Evolutionary conservation across 495 filamentous ascomycete genomes (phyloP).

Genomic region (Neurospora sp.): DNA sequence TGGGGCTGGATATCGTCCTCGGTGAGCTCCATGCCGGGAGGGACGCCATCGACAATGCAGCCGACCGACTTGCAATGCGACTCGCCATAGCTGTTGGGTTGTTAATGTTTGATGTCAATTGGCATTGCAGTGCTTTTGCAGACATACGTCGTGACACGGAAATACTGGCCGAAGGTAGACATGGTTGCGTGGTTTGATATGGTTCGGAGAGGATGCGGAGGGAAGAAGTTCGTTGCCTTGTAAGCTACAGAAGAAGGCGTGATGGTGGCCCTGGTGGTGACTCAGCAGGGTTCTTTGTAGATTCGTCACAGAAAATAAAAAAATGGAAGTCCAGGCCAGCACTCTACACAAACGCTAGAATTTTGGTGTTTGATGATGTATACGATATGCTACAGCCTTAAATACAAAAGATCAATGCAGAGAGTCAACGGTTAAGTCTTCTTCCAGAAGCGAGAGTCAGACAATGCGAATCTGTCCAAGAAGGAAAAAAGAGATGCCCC

Average conservation of each 20-base stretch:
- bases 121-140: background rate
- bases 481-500: conserved; percentile 7
- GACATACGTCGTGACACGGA: conserved; percentile 74
- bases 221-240: background rate
- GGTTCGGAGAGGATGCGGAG: background rate
- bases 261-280: background rate
- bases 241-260: background rate
- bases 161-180: conserved; percentile 87
- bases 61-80: conserved; percentile 86
- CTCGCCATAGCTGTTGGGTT: conserved; percentile 62
- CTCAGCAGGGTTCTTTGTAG: background rate
- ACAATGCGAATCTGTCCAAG: background rate
- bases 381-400: background rate
- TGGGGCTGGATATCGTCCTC: conserved; percentile 92
- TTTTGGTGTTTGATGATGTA: background rate
- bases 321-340: background rate
- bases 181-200: conserved; percentile 32
- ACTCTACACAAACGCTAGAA: background rate
- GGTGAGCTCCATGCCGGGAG: conserved; percentile 79
- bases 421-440: background rate
- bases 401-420: background rate
- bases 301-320: background rate
- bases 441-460: background rate
- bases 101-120: conserved; percentile 8
- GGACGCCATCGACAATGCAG: conserved; percentile 80